Base-by-base conservation (phyloP, 2,329 filamentous ascomycete species). In the Beauveria medogensis region DNA sequence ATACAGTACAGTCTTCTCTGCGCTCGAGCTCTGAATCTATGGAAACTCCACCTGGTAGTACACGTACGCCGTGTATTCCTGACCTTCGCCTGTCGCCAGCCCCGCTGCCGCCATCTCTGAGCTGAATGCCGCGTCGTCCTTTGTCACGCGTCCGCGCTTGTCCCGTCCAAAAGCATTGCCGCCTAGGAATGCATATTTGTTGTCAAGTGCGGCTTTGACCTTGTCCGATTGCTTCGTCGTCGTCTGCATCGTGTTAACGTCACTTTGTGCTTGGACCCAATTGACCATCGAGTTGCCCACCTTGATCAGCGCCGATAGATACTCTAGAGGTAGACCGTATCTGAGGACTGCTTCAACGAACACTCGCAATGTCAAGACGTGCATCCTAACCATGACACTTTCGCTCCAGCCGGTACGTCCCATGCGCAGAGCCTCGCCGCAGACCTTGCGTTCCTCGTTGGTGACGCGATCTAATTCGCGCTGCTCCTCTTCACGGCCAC, bases 291-390 rank as follows among this genome's bases (percentile, higher is more conserved):
- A 40, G 16, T 9, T 40, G 71, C 84, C 67, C 82, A 96, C 92
- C 87, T 91, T 88, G 64, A 97, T 79, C 66, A 97, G 77, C 18
- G 87, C 91, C 67, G 88, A 90, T 54, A 96, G 87, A 74, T 93
- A 99, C 67, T 95, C 90, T 65, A 97, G 77, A 53, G 94, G 94
- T 68, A 99, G 75, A 30, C 94, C 94, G 71, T 99, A 99, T 66
- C 94, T 86, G 70, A 99, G 79, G n/a, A 99, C 94, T 5, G 92
- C 96, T 81, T 99, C 94, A 22, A 99, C 94, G 74, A 97, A 99
- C 22, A 97, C 92, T 59, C 94, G 82, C 69, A 99, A 77, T 7
- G 92, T 90, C 69, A 97, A 80, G 30, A 96, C 89, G 71, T 99
- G 94, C 55, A 96, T 83, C 91, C 92, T 96, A 59, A 93, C 88